phyloP scores from a whole-genome alignment of 2,329 filamentous ascomycete genomes.

The Myriosclerotinia duriaeana region DNA sequence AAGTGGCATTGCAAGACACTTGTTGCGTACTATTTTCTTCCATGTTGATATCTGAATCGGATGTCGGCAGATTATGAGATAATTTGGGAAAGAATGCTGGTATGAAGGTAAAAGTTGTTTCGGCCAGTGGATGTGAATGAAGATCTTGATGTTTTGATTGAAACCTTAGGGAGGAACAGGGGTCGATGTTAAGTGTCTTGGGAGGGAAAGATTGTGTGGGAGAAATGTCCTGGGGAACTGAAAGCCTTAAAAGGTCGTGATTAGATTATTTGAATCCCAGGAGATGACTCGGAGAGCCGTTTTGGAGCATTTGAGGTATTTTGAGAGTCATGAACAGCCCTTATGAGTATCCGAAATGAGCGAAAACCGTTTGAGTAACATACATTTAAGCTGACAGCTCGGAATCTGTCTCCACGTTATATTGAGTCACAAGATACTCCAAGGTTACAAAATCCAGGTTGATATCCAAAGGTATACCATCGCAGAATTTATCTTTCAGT shows the following conservation, averaged over 20 bases:
- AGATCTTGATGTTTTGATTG: background rate
- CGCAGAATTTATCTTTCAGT: background rate
- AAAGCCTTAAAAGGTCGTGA: no score
- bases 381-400: background rate
- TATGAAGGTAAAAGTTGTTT: background rate
- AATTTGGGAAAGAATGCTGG: background rate
- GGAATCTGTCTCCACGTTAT: slow-evolving; percentile 1
- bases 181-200: no score
- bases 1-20: background rate
- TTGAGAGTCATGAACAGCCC: background rate
- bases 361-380: no score
- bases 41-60: background rate
- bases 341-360: no score
- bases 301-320: background rate
- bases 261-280: no score
- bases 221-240: no score
- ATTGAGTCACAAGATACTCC: background rate
- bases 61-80: background rate
- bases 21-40: background rate
- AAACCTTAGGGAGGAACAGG: no score
- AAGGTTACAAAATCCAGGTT: background rate
- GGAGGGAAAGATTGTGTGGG: no score
- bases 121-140: background rate
- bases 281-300: no score
- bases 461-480: background rate